These are phyloP conservation scores for Smallanthus sonchifolius DNA, from an alignment of 129 eudicot genomes.

Conservation along the genomic window DNA sequence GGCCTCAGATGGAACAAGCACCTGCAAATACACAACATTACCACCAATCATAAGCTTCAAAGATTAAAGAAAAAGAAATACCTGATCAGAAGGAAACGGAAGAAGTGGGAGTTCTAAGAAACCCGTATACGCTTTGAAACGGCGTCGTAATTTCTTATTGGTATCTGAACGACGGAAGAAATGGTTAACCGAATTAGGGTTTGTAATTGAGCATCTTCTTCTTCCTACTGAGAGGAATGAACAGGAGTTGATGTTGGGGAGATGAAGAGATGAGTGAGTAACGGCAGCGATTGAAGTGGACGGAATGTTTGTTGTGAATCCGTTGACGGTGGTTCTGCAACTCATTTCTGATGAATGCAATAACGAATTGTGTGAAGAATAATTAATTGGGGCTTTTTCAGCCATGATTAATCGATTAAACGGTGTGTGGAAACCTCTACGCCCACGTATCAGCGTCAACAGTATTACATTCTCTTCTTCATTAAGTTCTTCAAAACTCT, in stretches of 20 bases:
- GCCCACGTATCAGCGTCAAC: constrained; percentile 18
- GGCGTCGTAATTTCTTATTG: not conserved
- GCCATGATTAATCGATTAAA: not conserved
- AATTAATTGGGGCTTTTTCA: constrained; percentile 15
- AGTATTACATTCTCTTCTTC: not conserved
- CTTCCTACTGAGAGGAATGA: not conserved
- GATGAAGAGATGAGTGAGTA: constrained; percentile 7
- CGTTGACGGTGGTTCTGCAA: constrained; percentile 24
- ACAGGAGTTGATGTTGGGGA: constrained; percentile 1
- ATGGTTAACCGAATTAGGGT: not conserved
- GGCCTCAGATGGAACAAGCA: constrained; percentile 62
- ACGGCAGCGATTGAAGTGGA: constrained; percentile 10
- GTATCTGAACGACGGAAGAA: not conserved
- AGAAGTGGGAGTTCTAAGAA: constrained; percentile 46
- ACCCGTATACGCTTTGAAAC: not conserved
- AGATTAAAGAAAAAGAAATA: not conserved
- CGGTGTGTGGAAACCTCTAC: constrained; percentile 19
- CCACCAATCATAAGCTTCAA: not conserved
- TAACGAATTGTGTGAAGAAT: not conserved
- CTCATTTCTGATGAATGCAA: constrained; percentile 18
- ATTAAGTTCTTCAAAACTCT: too few relatives aligned
- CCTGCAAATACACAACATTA: constrained; percentile 35
- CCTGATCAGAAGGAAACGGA: constrained; percentile 57
- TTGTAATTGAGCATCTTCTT: constrained; percentile 11
- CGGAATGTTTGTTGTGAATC: not conserved